A percentile compares a stretch with the other conserved stretches of the same genome.
phyloP scores from a whole-genome alignment of 1,139 yeast species.

The Saccharomyces hybrid region DNA sequence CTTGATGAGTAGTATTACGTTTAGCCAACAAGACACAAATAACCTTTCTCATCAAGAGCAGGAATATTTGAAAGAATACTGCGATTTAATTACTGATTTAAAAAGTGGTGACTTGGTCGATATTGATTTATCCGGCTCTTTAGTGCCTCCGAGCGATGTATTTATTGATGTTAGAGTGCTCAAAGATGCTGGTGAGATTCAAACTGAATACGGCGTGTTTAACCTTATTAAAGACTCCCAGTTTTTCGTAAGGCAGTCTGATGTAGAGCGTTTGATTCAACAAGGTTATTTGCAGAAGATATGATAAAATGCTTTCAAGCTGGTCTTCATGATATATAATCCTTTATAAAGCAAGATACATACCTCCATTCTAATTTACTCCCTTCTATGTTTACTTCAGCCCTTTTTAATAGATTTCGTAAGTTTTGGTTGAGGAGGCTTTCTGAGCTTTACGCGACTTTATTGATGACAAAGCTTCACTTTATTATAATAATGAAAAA shows the following conservation, averaged over 20 bases:
- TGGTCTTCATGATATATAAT: background rate
- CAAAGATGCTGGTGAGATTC: slow-evolving; percentile 94
- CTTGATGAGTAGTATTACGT: slow-evolving; percentile 10
- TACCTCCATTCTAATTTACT: background rate
- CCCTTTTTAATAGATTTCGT: background rate
- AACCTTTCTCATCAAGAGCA: slow-evolving; percentile 65
- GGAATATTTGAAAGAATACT: slow-evolving; percentile 65
- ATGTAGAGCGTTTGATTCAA: slow-evolving; percentile 86
- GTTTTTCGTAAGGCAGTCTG: slow-evolving; percentile 86
- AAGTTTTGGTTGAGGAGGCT: background rate
- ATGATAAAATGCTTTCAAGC: slow-evolving; percentile 18
- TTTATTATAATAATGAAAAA: background rate
- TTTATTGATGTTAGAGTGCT: slow-evolving; percentile 90
- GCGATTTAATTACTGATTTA: slow-evolving; percentile 62
- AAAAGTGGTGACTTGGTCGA: slow-evolving; percentile 70
- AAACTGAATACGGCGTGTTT: slow-evolving; percentile 94
- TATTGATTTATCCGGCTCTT: slow-evolving; percentile 77
- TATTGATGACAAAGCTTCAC: background rate
- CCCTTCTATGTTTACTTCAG: background rate
- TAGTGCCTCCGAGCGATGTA: slow-evolving; percentile 85
- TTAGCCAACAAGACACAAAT: slow-evolving; percentile 30
- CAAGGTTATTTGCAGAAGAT: slow-evolving; percentile 87
- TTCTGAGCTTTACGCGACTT: background rate
- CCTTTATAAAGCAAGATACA: background rate
- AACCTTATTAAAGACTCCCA: slow-evolving; percentile 93